Conservation (phyloP, 306 rosid genomes). For the Astragalus membranaceus region DNA sequence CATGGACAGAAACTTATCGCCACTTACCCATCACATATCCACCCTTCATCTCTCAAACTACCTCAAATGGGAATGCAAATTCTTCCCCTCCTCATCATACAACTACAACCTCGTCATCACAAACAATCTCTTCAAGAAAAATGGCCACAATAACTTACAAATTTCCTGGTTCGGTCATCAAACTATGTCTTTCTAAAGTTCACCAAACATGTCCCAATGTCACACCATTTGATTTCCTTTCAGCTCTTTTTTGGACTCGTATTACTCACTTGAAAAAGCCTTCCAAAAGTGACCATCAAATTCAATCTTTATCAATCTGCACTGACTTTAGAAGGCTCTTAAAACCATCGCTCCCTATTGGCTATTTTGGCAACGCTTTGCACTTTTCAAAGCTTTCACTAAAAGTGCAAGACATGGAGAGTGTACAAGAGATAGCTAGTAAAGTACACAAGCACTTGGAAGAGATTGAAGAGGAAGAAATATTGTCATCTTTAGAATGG, state of each 20-base stretch:
- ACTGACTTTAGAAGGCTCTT: conserved; percentile 34
- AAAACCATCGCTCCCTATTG: conserved; percentile 24
- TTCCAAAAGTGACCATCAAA: background rate
- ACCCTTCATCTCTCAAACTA: background rate
- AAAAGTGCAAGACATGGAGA: background rate
- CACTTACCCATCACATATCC: conserved; percentile 31
- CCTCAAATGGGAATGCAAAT: background rate
- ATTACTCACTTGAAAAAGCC: conserved; percentile 32
- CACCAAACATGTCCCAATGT: conserved; percentile 26
- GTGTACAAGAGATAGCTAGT: background rate
- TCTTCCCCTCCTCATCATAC: background rate
- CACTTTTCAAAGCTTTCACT: conserved; percentile 40
- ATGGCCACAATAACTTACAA: conserved; percentile 51
- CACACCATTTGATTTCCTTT: conserved; percentile 58
- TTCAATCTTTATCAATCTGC: conserved; percentile 42
- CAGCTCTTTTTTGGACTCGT: conserved; percentile 55
- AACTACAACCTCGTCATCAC: background rate
- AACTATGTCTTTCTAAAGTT: conserved; percentile 19
- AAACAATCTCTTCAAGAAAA: conserved; percentile 11
- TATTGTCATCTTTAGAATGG: conserved; percentile 30
- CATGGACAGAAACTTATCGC: conserved; percentile 46
- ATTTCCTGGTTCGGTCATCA: conserved; percentile 40
- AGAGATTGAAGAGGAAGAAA: conserved; percentile 26
- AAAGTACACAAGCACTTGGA: conserved; percentile 33
- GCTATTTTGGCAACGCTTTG: conserved; percentile 60